Conservation (phyloP, 2,329 filamentous ascomycete genomes). For the Thielaviopsis euricoi region DNA sequence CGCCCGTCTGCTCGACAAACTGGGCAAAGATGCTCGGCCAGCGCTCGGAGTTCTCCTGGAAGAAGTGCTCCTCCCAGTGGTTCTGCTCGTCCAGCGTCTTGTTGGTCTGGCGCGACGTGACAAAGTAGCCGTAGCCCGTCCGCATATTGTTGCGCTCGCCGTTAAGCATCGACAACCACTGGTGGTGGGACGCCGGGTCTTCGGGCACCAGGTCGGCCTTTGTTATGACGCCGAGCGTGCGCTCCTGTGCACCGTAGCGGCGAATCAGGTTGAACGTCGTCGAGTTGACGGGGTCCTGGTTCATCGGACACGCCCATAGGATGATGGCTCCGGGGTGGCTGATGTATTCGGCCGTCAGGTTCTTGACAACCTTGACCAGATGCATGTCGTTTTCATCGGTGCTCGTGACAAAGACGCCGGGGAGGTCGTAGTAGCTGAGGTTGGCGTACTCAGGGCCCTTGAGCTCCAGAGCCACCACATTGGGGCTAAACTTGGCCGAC, state of each 20-base stretch:
- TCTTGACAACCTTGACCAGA: conserved; percentile 54
- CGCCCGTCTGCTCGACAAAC: conserved; percentile 34
- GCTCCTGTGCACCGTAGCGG: conserved; percentile 34
- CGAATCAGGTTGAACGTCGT: conserved; percentile 51
- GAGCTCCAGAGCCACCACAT: conserved; percentile 63
- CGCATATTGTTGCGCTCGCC: conserved; percentile 35
- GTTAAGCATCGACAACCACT: conserved; percentile 48
- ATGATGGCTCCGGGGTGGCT: conserved; percentile 54
- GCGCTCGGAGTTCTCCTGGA: conserved; percentile 23
- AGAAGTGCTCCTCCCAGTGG: conserved; percentile 35
- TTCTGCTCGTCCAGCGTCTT: conserved; percentile 36
- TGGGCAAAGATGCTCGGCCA: conserved; percentile 34
- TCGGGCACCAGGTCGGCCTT: conserved; percentile 60
- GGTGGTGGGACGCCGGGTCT: conserved; percentile 27
- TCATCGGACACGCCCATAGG: conserved; percentile 62
- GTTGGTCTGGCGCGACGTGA: conserved; percentile 50
- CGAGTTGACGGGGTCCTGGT: conserved; percentile 60
- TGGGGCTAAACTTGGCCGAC: conserved; percentile 61
- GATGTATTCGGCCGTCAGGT: conserved; percentile 56
- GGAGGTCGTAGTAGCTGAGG: conserved; percentile 71
- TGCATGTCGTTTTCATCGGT: conserved; percentile 48
- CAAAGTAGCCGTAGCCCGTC: conserved; percentile 62
- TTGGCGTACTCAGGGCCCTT: conserved; percentile 54
- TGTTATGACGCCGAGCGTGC: conserved; percentile 63
- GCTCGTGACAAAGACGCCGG: conserved; percentile 61